A percentile compares a stretch with the other conserved stretches of the same genome.
Evolutionary conservation across 371 early-diverging fungal species (phyloP).

Genomic region (Blyttiomyces sp.): DNA sequence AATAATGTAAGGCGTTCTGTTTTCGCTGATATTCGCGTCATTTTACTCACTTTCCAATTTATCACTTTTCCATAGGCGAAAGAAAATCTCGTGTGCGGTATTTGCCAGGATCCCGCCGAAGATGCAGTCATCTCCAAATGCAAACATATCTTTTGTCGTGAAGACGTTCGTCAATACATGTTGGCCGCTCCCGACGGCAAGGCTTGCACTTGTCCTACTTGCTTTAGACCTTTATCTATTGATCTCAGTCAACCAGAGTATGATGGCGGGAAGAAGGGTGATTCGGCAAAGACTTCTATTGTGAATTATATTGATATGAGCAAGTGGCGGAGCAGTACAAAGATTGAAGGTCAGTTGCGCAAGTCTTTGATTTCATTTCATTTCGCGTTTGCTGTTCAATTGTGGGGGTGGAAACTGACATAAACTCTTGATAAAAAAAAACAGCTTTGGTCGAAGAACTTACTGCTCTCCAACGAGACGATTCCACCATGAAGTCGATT

Average conservation of each 20-base stretch:
- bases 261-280: constrained; percentile 6
- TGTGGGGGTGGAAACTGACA: neutral
- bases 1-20: too few relatives aligned
- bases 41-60: neutral
- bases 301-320: constrained; percentile 88
- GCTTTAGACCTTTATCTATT: constrained; percentile 75
- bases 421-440: neutral
- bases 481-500: constrained; percentile 79
- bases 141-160: constrained; percentile 71
- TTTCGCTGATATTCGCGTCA: too few relatives aligned
- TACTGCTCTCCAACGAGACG: constrained; percentile 67
- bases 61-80: too few relatives aligned
- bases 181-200: constrained; percentile 40
- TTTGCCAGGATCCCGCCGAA: constrained; percentile 88
- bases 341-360: constrained; percentile 43
- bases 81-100: constrained; percentile 73
- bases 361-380: constrained; percentile 39
- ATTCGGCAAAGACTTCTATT: constrained; percentile 68
- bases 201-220: constrained; percentile 76
- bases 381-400: too few relatives aligned
- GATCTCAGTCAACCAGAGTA: constrained; percentile 71
- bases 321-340: constrained; percentile 62
- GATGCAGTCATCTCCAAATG: constrained; percentile 89
- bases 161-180: constrained; percentile 50
- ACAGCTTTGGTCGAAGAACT: constrained; percentile 89